phyloP scores from a whole-genome alignment of 2,329 filamentous ascomycete species.

The Dactylellina haptotyla region DNA sequence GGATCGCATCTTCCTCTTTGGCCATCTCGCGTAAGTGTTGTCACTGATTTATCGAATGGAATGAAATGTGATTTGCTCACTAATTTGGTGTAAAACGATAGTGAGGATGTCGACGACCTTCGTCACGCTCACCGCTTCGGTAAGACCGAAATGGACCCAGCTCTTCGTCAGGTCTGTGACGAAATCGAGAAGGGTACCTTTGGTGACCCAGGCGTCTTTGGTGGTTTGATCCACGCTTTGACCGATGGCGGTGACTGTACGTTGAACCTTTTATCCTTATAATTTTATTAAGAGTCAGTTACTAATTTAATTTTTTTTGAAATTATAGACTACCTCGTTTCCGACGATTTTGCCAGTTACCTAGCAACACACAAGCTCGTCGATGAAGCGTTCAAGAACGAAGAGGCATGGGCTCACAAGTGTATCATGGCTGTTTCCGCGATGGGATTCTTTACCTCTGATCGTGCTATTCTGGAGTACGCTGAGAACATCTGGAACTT shows the following conservation, averaged over 20 bases:
- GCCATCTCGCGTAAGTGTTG: constrained; percentile 79
- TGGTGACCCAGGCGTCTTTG: constrained; percentile 80
- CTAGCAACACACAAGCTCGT: constrained; percentile 89
- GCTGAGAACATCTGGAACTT: constrained; percentile 97
- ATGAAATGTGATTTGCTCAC: too few species aligned
- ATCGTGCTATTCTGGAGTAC: constrained; percentile 84
- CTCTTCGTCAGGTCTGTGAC: constrained; percentile 82
- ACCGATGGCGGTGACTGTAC: constrained; percentile 85
- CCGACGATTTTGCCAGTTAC: constrained; percentile 96
- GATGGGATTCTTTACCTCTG: constrained; percentile 98
- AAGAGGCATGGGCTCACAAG: constrained; percentile 92
- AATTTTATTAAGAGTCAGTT: neutral
- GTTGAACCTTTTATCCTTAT: neutral
- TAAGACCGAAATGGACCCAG: constrained; percentile 77
- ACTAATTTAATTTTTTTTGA: neutral
- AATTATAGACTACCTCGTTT: constrained; percentile 80
- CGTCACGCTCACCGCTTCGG: constrained; percentile 90
- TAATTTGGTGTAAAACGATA: constrained; percentile 10
- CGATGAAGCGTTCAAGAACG: constrained; percentile 89
- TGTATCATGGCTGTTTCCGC: constrained; percentile 85
- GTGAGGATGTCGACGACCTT: constrained; percentile 85
- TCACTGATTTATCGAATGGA: constrained; percentile 1
- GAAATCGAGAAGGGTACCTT: constrained; percentile 83
- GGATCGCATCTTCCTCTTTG: constrained; percentile 98
- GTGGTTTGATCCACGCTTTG: constrained; percentile 84